These are phyloP conservation scores for Zygosaccharomyces gambellarensis DNA, from an alignment of 805 yeast species.

Conservation along the genomic window DNA sequence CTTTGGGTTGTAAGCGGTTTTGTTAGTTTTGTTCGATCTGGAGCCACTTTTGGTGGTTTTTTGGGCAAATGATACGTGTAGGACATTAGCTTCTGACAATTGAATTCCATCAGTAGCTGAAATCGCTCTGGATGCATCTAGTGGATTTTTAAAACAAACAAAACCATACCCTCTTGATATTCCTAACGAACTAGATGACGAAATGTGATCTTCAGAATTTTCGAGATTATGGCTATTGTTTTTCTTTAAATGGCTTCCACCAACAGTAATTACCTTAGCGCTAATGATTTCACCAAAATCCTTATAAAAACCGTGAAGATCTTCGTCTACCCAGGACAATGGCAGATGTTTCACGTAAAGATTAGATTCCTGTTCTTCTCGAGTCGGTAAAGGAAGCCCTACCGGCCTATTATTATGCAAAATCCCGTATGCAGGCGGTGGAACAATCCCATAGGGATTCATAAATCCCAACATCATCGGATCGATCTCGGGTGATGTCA, in stretches of 20 bases:
- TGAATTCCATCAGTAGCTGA: slow-evolving; percentile 41
- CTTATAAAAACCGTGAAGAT: slow-evolving; percentile 41
- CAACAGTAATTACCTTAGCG: slow-evolving; percentile 50
- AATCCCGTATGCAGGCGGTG: slow-evolving; percentile 8
- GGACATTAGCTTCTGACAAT: slow-evolving; percentile 46
- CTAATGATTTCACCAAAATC: slow-evolving; percentile 49
- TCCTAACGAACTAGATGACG: slow-evolving; percentile 12
- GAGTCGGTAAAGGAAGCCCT: slow-evolving; percentile 34
- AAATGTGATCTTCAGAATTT: not conserved
- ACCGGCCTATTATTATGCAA: slow-evolving; percentile 6
- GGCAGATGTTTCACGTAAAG: slow-evolving; percentile 67
- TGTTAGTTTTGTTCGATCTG: not conserved
- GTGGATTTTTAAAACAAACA: slow-evolving; percentile 64
- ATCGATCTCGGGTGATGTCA: not conserved
- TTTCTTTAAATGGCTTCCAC: slow-evolving; percentile 25
- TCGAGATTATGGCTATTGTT: not conserved
- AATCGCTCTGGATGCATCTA: slow-evolving; percentile 65
- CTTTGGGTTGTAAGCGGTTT: slow-evolving; percentile 20
- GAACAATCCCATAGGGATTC: slow-evolving; percentile 2
- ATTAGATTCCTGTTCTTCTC: slow-evolving; percentile 61
- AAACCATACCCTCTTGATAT: slow-evolving; percentile 75
- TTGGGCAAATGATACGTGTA: slow-evolving; percentile 74
- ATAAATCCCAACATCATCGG: slow-evolving; percentile 6
- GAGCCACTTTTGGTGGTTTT: slow-evolving; percentile 19
- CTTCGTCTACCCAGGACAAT: slow-evolving; percentile 49